phyloP scores from a whole-genome alignment of 2,329 filamentous ascomycete genomes.

The Curvularia sp. region DNA sequence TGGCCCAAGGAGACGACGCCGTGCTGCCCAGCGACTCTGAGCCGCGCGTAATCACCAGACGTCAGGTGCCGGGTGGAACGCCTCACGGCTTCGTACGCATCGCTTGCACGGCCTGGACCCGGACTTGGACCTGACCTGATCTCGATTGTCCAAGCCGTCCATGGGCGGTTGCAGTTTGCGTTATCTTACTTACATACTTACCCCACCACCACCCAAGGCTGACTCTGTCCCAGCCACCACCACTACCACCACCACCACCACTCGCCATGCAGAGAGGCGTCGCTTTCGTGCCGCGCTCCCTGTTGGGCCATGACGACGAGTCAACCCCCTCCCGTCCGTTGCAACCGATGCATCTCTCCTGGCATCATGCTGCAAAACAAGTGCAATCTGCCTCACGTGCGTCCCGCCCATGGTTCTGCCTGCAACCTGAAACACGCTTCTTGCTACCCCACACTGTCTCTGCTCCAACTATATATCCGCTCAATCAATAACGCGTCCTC shows the following conservation, averaged over 20 bases:
- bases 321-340: neutral
- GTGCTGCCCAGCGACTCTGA: conserved; percentile 1
- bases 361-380: neutral
- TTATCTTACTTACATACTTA: conserved; percentile 10
- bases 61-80: conserved; percentile 7
- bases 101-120: conserved; percentile 2
- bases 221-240: conserved; percentile 6
- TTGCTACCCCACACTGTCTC: conserved; percentile 7
- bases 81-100: conserved; percentile 3
- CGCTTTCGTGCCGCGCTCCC: neutral
- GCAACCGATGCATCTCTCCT: neutral
- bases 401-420: neutral
- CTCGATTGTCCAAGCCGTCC: neutral
- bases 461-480: neutral
- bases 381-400: conserved; percentile 6
- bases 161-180: neutral
- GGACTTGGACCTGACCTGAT: neutral
- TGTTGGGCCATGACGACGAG: neutral
- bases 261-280: no score
- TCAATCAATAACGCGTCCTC: neutral
- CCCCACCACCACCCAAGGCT: conserved; percentile 10
- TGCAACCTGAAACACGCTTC: conserved; percentile 6
- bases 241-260: no score
- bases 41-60: conserved; percentile 10
- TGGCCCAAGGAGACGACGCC: neutral